phyloP scores from a whole-genome alignment of 2,329 filamentous ascomycete species.

The Cadophora sp. region DNA sequence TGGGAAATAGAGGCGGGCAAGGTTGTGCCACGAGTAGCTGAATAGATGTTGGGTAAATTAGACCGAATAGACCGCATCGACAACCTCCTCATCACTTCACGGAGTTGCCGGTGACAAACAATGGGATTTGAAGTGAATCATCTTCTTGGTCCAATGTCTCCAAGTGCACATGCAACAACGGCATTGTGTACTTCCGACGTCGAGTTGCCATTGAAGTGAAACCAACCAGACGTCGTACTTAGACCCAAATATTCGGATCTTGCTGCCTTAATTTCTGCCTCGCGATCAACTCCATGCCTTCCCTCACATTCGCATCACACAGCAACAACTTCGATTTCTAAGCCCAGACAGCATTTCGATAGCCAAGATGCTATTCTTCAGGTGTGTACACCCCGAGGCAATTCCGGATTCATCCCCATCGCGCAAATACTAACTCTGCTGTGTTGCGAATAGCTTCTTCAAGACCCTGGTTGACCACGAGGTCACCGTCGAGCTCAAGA shows the following conservation, averaged over 20 bases:
- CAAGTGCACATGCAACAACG: not conserved
- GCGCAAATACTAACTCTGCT: slow-evolving; percentile 14
- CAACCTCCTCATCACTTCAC: not conserved
- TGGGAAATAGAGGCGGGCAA: not conserved
- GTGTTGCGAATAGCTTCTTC: slow-evolving; percentile 75
- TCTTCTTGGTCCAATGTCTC: not conserved
- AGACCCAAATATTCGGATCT: slow-evolving; percentile 14
- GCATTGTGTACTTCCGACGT: not conserved
- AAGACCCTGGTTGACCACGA: slow-evolving; percentile 97
- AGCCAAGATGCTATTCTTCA: slow-evolving; percentile 50
- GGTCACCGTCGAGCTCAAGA: slow-evolving; percentile 98
- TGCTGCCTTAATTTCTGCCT: slow-evolving; percentile 15
- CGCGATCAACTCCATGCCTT: not conserved
- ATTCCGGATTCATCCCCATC: not conserved
- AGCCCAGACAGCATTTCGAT: slow-evolving; percentile 11
- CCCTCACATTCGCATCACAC: slow-evolving; percentile 6
- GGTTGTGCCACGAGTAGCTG: not conserved
- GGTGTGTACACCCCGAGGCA: slow-evolving; percentile 36
- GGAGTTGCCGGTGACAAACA: not conserved
- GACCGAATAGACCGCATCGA: not conserved
- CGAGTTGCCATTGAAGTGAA: not conserved
- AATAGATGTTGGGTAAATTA: not conserved
- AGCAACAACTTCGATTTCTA: slow-evolving; percentile 13
- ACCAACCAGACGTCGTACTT: not conserved
- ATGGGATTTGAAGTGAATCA: not conserved